Conservation (phyloP, 1,284 basidiomycete genomes). For the Inonotus hispidus region DNA sequence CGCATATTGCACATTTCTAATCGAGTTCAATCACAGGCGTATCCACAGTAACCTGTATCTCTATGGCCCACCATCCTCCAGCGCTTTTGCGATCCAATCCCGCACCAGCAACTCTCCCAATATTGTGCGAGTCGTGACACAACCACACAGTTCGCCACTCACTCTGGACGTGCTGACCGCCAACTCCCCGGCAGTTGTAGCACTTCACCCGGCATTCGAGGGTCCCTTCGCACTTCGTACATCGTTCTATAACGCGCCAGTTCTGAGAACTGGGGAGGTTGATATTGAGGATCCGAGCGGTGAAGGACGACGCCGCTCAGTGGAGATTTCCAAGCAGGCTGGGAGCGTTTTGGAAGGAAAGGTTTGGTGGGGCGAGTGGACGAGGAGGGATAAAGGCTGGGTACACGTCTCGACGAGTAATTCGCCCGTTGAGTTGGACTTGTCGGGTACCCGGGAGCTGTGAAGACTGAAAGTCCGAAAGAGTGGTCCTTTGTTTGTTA, state of each 20-base stretch:
- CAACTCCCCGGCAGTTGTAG: constrained; percentile 9
- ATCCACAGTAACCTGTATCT: background rate
- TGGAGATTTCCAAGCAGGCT: background rate
- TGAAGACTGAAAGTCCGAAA: background rate
- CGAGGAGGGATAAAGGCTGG: background rate
- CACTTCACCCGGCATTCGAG: constrained; percentile 20
- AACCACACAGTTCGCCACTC: constrained; percentile 7
- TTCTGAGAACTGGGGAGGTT: background rate
- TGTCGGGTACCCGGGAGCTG: background rate
- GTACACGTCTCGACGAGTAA: constrained; percentile 7
- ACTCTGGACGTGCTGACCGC: constrained; percentile 7
- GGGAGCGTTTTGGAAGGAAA: constrained; percentile 3
- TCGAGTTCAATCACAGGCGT: background rate
- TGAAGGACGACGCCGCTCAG: constrained; percentile 4
- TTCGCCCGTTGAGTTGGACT: constrained; percentile 1
- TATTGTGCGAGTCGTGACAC: constrained; percentile 4
- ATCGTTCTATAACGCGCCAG: background rate
- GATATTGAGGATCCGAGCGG: constrained; percentile 14
- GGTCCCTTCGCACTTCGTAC: constrained; percentile 14
- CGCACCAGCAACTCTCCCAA: constrained; percentile 18
- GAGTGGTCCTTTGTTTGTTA: no score
- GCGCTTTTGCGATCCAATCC: constrained; percentile 13
- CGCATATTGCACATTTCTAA: background rate
- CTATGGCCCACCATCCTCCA: background rate
- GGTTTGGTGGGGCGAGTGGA: constrained; percentile 13